Base-by-base conservation (phyloP, 192 early-diverging fungal genomes). In the Phycomyces blakesleeanus region DNA sequence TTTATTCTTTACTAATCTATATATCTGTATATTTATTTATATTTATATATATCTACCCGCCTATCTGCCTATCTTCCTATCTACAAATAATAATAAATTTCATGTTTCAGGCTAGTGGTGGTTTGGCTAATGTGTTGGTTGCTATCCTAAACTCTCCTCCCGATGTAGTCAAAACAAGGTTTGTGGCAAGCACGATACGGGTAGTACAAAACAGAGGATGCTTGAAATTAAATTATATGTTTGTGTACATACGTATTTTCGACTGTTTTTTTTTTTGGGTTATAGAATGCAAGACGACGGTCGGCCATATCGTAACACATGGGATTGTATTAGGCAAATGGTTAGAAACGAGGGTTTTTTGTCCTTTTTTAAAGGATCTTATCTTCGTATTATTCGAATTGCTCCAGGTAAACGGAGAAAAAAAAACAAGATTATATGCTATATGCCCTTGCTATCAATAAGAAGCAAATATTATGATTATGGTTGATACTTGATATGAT, bases 161-260 rank as follows among this genome's bases (percentile, higher is more conserved):
- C 15, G 76, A 78, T 54, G 76, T 78, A 15, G 73, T 78, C 3
- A 78, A 78, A 54, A 78, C 76, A 39, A 60, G 71, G 71, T 34
- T 34, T 34, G 29, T 34, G 29, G 29, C n/a, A 34, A 34, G 7
- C 29, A 34, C 29, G n/a, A n/a, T n/a, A 34, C 29, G 29, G 7
- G 2, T 34, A 34, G 29, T 34, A 5, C 2, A 34, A 2, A 2
- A 34, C n/a, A n/a, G n/a, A n/a, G 2, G 29, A 34, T 34, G 29
- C 3, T 7, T 34, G 29, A 34, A 5, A 34, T 34, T 2, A 34
- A 34, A 34, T 34, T 7, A 34, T 34, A 5, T 27, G 18, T 49
- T 6, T n/a, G n/a, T n/a, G n/a, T n/a, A n/a, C n/a, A n/a, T n/a
- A n/a, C n/a, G n/a, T n/a, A n/a, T n/a, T n/a, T n/a, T n/a, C n/a